phyloP scores from a whole-genome alignment of 2,329 filamentous ascomycete species.

The Neonectria ditissima region DNA sequence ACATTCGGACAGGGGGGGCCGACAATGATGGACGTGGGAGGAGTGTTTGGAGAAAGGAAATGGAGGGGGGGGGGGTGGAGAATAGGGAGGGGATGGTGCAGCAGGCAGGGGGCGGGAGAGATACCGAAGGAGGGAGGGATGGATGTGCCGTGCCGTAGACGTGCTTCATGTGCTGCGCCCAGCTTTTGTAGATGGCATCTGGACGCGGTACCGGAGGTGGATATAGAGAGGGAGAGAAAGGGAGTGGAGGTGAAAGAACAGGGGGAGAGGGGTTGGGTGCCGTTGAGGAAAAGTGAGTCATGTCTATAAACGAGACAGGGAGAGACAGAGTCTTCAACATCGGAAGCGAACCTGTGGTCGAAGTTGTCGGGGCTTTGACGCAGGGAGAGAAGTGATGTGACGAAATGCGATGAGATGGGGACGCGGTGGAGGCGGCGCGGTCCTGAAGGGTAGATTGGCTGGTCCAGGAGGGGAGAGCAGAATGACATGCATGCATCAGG shows the following conservation, averaged over 20 bases:
- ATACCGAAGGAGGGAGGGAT: conserved; percentile 19
- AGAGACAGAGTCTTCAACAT: not conserved
- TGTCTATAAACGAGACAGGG: too few relatives aligned
- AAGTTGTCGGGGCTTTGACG: not conserved
- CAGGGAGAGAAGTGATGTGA: not conserved
- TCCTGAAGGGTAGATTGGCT: not conserved
- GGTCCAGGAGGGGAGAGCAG: not conserved
- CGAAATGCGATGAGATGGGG: not conserved
- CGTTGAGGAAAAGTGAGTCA: too few relatives aligned
- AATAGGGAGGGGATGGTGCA: too few relatives aligned
- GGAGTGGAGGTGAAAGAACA: not conserved
- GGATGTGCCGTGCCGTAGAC: conserved; percentile 22
- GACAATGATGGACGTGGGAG: conserved; percentile 2
- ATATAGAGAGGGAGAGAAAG: too few relatives aligned
- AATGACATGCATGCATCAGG: conserved; percentile 5
- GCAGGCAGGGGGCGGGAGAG: conserved; percentile 14
- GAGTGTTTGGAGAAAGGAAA: not conserved
- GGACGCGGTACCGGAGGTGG: not conserved
- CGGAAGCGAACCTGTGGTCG: not conserved
- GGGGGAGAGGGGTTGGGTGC: too few relatives aligned
- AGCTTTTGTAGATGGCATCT: too few relatives aligned
- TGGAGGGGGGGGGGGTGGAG: not conserved
- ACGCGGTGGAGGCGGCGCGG: not conserved
- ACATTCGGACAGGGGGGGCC: conserved; percentile 9
- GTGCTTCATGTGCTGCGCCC: conserved; percentile 14